Base-by-base conservation (phyloP, 805 yeast species). In the Pachysolen tannophilus region DNA sequence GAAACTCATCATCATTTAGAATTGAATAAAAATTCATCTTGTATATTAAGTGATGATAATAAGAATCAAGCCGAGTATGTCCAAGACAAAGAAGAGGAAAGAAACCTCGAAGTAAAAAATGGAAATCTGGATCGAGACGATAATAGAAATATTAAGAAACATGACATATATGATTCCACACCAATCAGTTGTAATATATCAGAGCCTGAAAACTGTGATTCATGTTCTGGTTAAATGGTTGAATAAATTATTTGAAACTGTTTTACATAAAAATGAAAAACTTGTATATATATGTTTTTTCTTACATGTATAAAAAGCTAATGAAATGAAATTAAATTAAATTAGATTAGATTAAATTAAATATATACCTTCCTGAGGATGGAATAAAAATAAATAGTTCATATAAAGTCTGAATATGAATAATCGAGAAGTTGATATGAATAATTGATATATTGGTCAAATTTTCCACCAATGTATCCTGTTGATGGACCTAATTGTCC, bases 191-290 rank as follows among this genome's bases (percentile, higher is more conserved):
- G 52, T 28, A 42, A 42, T 21, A 39, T 47, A 4, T 29, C 29
- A 6, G 42, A 48, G 11, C 48, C 52, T 7, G 52, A 35, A 28
- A 43, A 49, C 26, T 61, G 67, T 49, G 61, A 60, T 6, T 52
- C 65, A 20, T 61, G 67, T 38, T 59, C 65, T 20, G 65, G 65
- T 0, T 61, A 38, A 23, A 7, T 23, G 13, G 26, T 14, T 23
- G 8, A 7, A 23, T 5, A 4, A 11, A 11, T 11, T 7, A 14
- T 5, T 8, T 5, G 5, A 23, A 8, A 11, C 8, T 5, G 10
- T 23, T 23, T n/a, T n/a, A n/a, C n/a, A n/a, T n/a, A n/a, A n/a
- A n/a, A n/a, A n/a, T n/a, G n/a, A 14, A 23, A 5, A 23, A 5
- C 26, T 23, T 23, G 26, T 23, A 23, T n/a, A n/a, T n/a, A n/a